Evolutionary conservation across 352 stramenopile genomes (phyloP).

Genomic region (Globisporangium orthogonon): DNA sequence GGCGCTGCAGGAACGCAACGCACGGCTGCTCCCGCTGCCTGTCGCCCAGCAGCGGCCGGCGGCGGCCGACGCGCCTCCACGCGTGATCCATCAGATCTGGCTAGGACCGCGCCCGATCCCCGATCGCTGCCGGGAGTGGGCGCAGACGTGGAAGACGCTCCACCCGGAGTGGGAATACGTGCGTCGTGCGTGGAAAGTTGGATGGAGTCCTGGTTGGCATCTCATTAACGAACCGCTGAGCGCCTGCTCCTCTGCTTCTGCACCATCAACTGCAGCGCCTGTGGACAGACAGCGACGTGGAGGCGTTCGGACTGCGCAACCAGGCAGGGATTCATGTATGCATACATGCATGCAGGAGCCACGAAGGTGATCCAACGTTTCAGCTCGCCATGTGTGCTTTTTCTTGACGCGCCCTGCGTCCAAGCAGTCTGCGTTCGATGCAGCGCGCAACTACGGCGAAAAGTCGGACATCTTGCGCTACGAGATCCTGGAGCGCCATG

Average conservation of each 20-base stretch:
- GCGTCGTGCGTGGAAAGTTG: background rate
- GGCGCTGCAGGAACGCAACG: slow-evolving; percentile 17
- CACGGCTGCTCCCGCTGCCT: slow-evolving; percentile 3
- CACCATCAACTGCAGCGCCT: slow-evolving; percentile 20
- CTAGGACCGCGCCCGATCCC: slow-evolving; percentile 31
- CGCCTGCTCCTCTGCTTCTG: background rate
- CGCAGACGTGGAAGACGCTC: slow-evolving; percentile 30
- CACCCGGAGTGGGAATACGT: slow-evolving; percentile 35
- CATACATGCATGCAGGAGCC: slow-evolving; percentile 3
- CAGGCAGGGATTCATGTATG: slow-evolving; percentile 4
- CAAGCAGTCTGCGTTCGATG: slow-evolving; percentile 28
- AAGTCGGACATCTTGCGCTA: slow-evolving; percentile 75
- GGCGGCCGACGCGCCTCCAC: slow-evolving; percentile 28
- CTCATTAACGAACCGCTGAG: no score
- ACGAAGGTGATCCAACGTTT: background rate
- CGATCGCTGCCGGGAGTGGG: slow-evolving; percentile 24
- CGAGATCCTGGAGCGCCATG: slow-evolving; percentile 47
- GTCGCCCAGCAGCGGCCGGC: background rate
- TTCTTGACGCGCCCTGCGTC: background rate
- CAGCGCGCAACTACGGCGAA: slow-evolving; percentile 54
- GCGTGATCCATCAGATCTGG: slow-evolving; percentile 72
- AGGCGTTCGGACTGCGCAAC: slow-evolving; percentile 22
- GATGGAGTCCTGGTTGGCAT: background rate
- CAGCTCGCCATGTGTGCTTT: no score
- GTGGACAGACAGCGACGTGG: slow-evolving; percentile 41